These are phyloP conservation scores for Schoenoplectus tabernaemontani DNA, from an alignment of 202 grass and related monocot species.

Conservation along the genomic window DNA sequence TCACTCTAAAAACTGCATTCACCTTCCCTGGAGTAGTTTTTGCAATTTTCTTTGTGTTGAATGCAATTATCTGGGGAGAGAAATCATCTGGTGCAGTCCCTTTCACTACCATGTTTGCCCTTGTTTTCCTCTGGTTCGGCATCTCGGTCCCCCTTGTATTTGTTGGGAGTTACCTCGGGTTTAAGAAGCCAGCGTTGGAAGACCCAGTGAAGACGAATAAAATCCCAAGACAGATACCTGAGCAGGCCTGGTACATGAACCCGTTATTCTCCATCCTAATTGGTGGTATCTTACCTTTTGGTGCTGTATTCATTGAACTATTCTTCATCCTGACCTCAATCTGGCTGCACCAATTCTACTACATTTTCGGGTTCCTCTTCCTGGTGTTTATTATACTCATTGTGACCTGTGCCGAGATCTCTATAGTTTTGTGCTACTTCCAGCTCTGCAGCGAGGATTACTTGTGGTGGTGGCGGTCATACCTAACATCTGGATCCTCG, in stretches of 20 bases:
- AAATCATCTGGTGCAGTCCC: constrained; percentile 94
- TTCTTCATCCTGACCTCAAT: constrained; percentile 96
- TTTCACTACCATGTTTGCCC: constrained; percentile 95
- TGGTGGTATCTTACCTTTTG: constrained; percentile 85
- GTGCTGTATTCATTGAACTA: constrained; percentile 82
- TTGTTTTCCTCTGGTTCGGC: constrained; percentile 90
- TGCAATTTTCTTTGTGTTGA: constrained; percentile 71
- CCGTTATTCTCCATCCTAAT: constrained; percentile 75
- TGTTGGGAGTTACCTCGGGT: constrained; percentile 81
- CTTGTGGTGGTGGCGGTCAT: constrained; percentile 94
- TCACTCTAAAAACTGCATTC: constrained; percentile 69
- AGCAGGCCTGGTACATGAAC: constrained; percentile 98
- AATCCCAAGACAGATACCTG: constrained; percentile 84
- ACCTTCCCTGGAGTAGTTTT: constrained; percentile 71
- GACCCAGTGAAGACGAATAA: constrained; percentile 94
- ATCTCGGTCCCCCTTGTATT: constrained; percentile 90
- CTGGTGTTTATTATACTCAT: constrained; percentile 86
- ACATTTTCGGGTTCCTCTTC: constrained; percentile 97
- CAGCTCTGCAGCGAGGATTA: constrained; percentile 95
- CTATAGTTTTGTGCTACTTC: constrained; percentile 95
- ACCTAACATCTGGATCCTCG: constrained; percentile 83
- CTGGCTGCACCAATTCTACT: constrained; percentile 94
- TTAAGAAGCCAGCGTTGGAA: constrained; percentile 71
- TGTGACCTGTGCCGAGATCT: constrained; percentile 87
- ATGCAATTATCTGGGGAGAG: constrained; percentile 81